These are phyloP conservation scores for Stephania cephalantha DNA, from an alignment of 164 flowering plant genomes.

Conservation along the genomic window DNA sequence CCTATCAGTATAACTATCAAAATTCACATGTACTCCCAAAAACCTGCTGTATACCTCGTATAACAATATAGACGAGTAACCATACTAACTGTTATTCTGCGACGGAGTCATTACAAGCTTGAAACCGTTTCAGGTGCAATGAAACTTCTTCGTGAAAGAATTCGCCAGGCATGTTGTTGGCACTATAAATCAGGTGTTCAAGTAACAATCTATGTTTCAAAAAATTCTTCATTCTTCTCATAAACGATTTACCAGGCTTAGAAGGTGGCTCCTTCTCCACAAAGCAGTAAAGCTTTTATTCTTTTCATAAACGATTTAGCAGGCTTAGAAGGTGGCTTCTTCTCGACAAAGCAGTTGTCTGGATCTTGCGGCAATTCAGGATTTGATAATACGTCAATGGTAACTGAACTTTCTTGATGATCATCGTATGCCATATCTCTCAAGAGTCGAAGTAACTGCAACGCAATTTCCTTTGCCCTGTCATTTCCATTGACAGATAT, in stretches of 20 bases:
- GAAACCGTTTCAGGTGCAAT: too few species aligned
- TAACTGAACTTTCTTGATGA: slow-evolving; percentile 17
- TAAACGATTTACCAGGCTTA: slow-evolving; percentile 22
- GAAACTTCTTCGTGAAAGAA: too few species aligned
- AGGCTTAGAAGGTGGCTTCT: slow-evolving; percentile 22
- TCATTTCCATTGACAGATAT: slow-evolving; percentile 55
- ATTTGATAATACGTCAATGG: slow-evolving; percentile 8
- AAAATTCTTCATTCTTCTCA: slow-evolving; percentile 20
- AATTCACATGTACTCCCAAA: not conserved
- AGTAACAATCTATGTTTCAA: slow-evolving; percentile 13
- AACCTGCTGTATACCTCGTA: not conserved
- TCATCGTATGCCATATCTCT: slow-evolving; percentile 27
- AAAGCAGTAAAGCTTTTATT: slow-evolving; percentile 4
- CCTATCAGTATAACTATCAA: not conserved
- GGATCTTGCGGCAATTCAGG: slow-evolving; percentile 10
- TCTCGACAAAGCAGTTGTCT: slow-evolving; percentile 11
- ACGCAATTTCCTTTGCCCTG: slow-evolving; percentile 46
- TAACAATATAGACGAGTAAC: slow-evolving; percentile 8
- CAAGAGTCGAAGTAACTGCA: slow-evolving; percentile 51
- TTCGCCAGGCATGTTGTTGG: not conserved
- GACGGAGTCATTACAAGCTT: not conserved
- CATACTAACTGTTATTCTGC: slow-evolving; percentile 2
- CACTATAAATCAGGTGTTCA: not conserved
- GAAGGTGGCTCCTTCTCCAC: slow-evolving; percentile 23
- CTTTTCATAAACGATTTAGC: slow-evolving; percentile 24